Base-by-base conservation (phyloP, 1,284 basidiomycete species). In the Sanghuangporus weigelae region DNA sequence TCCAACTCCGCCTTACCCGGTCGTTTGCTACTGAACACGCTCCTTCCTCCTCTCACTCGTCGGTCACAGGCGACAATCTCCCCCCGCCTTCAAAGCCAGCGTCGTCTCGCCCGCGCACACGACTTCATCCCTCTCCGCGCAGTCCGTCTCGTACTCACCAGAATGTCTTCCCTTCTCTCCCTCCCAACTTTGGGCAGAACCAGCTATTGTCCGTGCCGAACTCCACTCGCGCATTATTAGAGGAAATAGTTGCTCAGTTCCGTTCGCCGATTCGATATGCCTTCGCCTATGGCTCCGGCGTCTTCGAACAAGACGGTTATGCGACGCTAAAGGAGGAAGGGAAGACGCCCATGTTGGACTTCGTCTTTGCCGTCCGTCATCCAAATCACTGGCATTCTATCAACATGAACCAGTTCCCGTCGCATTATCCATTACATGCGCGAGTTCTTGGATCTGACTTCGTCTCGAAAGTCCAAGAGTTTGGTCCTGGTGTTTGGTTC, bases 401-500 rank as follows among this genome's bases (percentile, higher is more conserved):
- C 74, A 99, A 99, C 74, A 89, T 98, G 84, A 81, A 87, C 49
- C 92, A 95, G 74, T 84, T 92, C 72, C 93, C 96, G 0, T 77
- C 82, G 2, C 96, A 99, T 75, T 99, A 99, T 73, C 90, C 95
- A 1, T 74, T 94, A 19, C 87, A 92, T 69, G 87, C 93, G 38
- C 83, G 95, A n/a, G 69, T 86, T 55, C 75, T 96, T 1, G 96
- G 96, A 0, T 87, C 86, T 19, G 81, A 82, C 44, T 90, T 92
- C 69, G 87, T 98, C 12, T 83, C 87, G 12, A 82, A 80, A 63
- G 78, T 96, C 55, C 91, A 98, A 75, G 86, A 88, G 23, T 69
- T 91, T 10, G 88, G 87, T 2, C 96, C 96, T 0, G 94, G 93
- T 5, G 83, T 98, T 42, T 99, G 96, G 96, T 98, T 96, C 74